Percentiles rank a stretch among this genome's conserved stretches.
phyloP scores from a whole-genome alignment of 495 filamentous ascomycete species.

The Penicillium mononematosum region DNA sequence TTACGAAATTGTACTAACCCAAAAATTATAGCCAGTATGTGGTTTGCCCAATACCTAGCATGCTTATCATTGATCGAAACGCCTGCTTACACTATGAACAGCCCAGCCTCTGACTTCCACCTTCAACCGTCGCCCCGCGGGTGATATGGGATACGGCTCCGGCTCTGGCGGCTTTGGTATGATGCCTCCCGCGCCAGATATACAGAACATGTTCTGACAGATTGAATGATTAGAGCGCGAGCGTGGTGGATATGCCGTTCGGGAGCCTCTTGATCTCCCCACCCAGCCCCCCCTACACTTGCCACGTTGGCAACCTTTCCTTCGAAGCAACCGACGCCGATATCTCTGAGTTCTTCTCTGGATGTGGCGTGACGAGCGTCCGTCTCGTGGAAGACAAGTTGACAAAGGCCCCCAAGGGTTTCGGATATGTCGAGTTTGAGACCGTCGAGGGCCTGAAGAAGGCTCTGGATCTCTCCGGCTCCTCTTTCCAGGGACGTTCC shows the following conservation, averaged over 20 bases:
- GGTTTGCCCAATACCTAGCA: conserved; percentile 8
- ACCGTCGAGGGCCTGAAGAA: conserved; percentile 87
- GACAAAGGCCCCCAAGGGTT: conserved; percentile 89
- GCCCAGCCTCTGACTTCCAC: conserved; percentile 36
- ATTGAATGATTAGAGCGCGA: conserved; percentile 37
- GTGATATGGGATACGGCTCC: conserved; percentile 46
- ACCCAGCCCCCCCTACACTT: conserved; percentile 87
- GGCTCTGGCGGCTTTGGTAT: conserved; percentile 30
- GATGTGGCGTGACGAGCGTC: conserved; percentile 81
- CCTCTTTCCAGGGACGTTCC: conserved; percentile 77
- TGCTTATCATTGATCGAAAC: conserved; percentile 4
- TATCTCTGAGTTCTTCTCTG: conserved; percentile 79
- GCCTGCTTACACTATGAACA: conserved; percentile 20
- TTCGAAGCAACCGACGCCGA: conserved; percentile 84
- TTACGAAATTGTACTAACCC: conserved; percentile 22
- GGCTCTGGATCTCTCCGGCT: conserved; percentile 77
- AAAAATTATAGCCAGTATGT: conserved; percentile 40
- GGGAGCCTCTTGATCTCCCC: conserved; percentile 82
- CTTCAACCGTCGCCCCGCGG: conserved; percentile 47
- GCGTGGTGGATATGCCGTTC: conserved; percentile 60
- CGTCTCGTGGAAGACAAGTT: conserved; percentile 95
- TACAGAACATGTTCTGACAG: conserved; percentile 18
- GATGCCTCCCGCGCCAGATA: not conserved
- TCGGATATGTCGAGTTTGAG: conserved; percentile 94
- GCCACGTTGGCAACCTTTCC: conserved; percentile 92